phyloP scores from a whole-genome alignment of 169 alveolate genomes.

The Plasmodium fragile region DNA sequence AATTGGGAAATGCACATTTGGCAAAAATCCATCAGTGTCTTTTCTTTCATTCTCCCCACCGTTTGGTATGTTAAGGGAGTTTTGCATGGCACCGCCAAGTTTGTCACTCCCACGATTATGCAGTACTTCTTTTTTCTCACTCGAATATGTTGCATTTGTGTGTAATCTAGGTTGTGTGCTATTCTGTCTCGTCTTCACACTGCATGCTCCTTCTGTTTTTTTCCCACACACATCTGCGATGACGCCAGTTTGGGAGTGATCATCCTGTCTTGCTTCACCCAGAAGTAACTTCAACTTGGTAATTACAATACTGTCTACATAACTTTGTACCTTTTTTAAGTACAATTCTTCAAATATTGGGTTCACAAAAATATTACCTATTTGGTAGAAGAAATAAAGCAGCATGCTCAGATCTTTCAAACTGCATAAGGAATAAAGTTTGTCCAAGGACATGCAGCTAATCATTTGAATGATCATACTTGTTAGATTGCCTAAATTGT shows the following conservation, averaged over 20 bases:
- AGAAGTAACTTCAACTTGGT: slow-evolving; percentile 24
- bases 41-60: neutral
- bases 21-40: neutral
- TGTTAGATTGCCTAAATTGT: slow-evolving; percentile 30
- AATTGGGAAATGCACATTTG: neutral
- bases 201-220: neutral
- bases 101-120: neutral
- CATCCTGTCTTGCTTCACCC: neutral
- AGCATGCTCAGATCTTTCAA: slow-evolving; percentile 2
- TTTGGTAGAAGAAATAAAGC: slow-evolving; percentile 56
- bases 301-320: slow-evolving; percentile 28
- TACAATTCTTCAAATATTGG: slow-evolving; percentile 31
- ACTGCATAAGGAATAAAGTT: slow-evolving; percentile 14
- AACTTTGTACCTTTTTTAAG: slow-evolving; percentile 12
- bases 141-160: neutral
- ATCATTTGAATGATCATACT: slow-evolving; percentile 28
- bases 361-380: slow-evolving; percentile 36
- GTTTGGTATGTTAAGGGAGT: neutral
- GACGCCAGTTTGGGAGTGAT: neutral
- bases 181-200: neutral
- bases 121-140: neutral
- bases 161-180: neutral
- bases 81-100: neutral
- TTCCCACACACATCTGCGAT: neutral
- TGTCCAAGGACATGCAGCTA: slow-evolving; percentile 8